Evolutionary conservation across 768 basidiomycete genomes (phyloP), one percentile per base, ranked within the genome.

Genomic region (Sarcomyxa edulis): DNA sequence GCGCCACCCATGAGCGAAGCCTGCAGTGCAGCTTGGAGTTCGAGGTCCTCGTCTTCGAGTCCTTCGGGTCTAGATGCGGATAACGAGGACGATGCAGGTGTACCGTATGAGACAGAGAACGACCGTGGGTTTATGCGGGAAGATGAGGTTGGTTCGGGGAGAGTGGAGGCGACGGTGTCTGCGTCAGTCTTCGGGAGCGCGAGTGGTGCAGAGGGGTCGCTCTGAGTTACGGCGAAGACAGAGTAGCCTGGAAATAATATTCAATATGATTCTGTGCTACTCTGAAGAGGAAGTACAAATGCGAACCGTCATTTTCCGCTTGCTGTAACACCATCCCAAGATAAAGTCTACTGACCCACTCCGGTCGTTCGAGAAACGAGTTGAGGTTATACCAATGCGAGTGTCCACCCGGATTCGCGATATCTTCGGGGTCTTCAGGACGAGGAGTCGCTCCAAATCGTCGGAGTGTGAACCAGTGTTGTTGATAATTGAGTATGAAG

Each of bases 381-480:
- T 94, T 85, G 7, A 95, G 69, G 56, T 94, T 91, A 62, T 88
- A 92, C 90, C 90, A 93, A 55, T 88, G 80, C 9, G 76, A 81
- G 36, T 68, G 62, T 22, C 68, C 76, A 11, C 59, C 55, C 19
- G 62, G 45, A 38, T 65, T 54, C n/a, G 41, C 10, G n/a, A n/a
- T n/a, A n/a, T n/a, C n/a, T n/a, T n/a, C n/a, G 11, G 71, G 47
- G 12, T 59, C 60, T 11, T 72, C 66, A 37, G 51, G 10, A 20
- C n/a, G 16, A 3, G 8, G 8, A 11, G 39, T 35, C 21, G 42
- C 55, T 14, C 88, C 89, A 52, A 94, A 94, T 14, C 85, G 77
- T 31, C 89, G 79, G 22, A 91, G 66, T 7, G 90, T 84, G 53
- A 87, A 88, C 93, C 93, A 96, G 51, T 95, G 93, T 37, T 87